Base-by-base conservation (phyloP, 169 alveolate species). In the Toxoplasma gondii region DNA sequence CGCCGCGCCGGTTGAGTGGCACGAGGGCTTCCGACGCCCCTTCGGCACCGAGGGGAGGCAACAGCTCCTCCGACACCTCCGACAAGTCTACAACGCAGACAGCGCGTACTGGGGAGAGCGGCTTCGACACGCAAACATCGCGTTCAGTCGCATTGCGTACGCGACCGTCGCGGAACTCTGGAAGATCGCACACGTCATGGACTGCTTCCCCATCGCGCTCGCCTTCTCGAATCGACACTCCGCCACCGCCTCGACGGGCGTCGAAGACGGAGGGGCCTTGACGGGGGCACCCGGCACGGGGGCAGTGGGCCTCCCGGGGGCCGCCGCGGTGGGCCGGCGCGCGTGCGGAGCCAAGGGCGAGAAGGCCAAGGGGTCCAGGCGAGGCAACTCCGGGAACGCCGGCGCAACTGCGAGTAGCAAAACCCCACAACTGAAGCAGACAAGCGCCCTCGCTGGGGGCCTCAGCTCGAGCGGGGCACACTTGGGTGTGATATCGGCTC, bases 1-100 rank as follows among this genome's bases (percentile, higher is more conserved):
- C 74, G 74, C 74, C 74, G 45, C 86, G 45, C 12, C 86, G 7
- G 87, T 67, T 41, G 93, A 31, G 31, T 93, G 95, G 95, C 67
- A 54, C 44, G 95, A 93, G 34, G 95, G 95, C 29, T 93, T 93
- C 88, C 58, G 95, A 0, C 92, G 70, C 49, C 95, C 95, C 24
- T 84, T 93, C 24, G 95, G 95, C 22, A 84, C 95, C n/a, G 95
- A 93, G n/a, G 95, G 95, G n/a, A 43, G 95, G 44, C 92, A 93
- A 41, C 91, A 81, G 82, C 67, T 93, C 70, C 78, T 93, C 64
- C 49, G 95, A 44, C 78, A 86, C 34, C 36, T 93, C n/a, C 49
- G 95, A 1, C 90, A 93, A 39, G 74, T 93, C 34, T 93, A 93
- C 38, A 80, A 93, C 88, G 78, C 90, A 16, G 93, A 93, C 80